Conservation (phyloP, 2,329 filamentous ascomycete species). For the Neurospora sp. region DNA sequence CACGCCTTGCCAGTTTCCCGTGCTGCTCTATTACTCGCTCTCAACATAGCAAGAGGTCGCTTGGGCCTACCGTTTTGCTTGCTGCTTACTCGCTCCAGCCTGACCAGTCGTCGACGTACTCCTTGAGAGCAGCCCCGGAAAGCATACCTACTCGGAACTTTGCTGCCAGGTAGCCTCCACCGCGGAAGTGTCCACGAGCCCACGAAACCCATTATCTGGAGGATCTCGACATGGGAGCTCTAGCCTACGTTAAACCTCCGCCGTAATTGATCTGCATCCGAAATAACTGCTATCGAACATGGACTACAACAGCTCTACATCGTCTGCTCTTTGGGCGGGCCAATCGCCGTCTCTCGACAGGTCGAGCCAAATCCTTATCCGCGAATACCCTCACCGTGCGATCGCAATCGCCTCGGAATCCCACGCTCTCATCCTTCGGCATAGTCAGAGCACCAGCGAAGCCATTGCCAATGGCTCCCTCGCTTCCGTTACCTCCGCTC, state of each 20-base stretch:
- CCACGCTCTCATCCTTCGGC: conserved; percentile 75
- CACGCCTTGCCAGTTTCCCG: neutral
- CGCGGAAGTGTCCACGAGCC: neutral
- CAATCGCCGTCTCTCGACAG: conserved; percentile 42
- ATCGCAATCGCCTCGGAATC: conserved; percentile 74
- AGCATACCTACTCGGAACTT: neutral
- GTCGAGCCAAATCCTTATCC: conserved; percentile 71
- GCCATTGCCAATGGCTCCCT: conserved; percentile 48
- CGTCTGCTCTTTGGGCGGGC: conserved; percentile 32
- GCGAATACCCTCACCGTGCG: conserved; percentile 76
- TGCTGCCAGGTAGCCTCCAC: neutral
- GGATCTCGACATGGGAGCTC: neutral
- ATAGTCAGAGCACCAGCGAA: conserved; percentile 58
- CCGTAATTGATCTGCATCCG: neutral
- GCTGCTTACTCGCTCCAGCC: neutral
- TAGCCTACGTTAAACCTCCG: neutral
- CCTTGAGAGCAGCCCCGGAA: neutral
- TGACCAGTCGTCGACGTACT: neutral
- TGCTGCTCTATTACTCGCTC: neutral
- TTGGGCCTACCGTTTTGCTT: neutral
- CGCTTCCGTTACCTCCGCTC: conserved; percentile 38
- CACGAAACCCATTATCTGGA: neutral
- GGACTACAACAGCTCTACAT: conserved; percentile 34
- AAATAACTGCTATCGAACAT: conserved; percentile 24
- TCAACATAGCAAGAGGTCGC: neutral